Base-by-base conservation (phyloP, 2,329 filamentous ascomycete species). In the Arthrocladium fulminans region DNA sequence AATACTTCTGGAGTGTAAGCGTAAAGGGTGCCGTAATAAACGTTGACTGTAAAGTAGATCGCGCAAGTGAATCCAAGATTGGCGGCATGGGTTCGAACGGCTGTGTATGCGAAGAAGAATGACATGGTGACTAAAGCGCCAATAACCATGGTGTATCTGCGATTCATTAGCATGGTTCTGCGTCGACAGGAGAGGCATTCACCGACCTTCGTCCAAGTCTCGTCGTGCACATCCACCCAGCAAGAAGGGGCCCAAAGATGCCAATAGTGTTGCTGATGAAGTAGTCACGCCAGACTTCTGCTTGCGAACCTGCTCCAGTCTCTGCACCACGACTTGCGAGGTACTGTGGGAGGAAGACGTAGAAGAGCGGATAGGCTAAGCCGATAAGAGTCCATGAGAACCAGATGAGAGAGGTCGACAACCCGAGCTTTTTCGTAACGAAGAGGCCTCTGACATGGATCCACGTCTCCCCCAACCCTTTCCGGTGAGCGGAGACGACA, bases 61-160 rank as follows among this genome's bases (percentile, higher is more conserved):
- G 79, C 70, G 60, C 83, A 86, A 4, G 76, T 81, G 57, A 88
- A 84, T 1, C 74, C 83, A 0, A 86, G 63, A 55, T 87, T 81
- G 59, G 86, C 72, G 2, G 70, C 67, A 4, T 76, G 68, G 1
- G 74, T 84, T 23, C 73, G 69, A 13, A 88, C 80, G 37, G 78
- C 73, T 0, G 84, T 88, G 63, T 87, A 88, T 3, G 77, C 80
- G 59, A 88, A 87, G 69, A 88, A 86, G 64, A 88, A 84, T 2
- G 71, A 71, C 72, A 82, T 85, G 0, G 85, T 88, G 0, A 84
- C 61, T 0, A 76, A 63, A 0, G 84, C 85, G 8, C 80, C 80
- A 1, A 78, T 43, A 0, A 79, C 73, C 2, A 90, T 70, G 0
- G 86, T 83, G 12, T 86, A 85, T 61, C 84, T 87, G 20, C 86